These are phyloP conservation scores for Rhytidiadelphus loreus DNA, from an alignment of 225 moss, liverwort and hornwort genomes.

Conservation along the genomic window DNA sequence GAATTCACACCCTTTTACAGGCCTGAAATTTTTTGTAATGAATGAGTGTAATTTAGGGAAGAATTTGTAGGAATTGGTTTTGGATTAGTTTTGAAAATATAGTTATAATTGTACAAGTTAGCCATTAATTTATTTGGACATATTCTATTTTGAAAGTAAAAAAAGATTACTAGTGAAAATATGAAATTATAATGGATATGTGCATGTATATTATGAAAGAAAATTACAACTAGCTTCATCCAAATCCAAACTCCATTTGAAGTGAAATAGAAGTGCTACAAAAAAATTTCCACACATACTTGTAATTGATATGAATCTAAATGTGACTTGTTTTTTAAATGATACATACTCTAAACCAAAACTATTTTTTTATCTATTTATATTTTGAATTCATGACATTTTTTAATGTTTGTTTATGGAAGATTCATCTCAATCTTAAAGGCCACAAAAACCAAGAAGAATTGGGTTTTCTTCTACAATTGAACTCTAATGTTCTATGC, in stretches of 20 bases:
- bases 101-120: neutral
- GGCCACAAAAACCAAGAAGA: neutral
- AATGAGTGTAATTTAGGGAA: neutral
- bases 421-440: too few relatives aligned
- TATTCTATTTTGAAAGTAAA: neutral
- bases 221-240: fast-evolving
- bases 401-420: neutral
- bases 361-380: neutral
- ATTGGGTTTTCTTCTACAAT: neutral
- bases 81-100: neutral
- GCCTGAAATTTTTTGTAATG: too few relatives aligned
- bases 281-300: too few relatives aligned
- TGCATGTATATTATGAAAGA: neutral
- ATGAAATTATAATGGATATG: fast-evolving
- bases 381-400: neutral
- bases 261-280: neutral
- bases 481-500: neutral
- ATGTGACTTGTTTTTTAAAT: neutral
- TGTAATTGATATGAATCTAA: neutral
- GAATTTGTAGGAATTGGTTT: too few relatives aligned
- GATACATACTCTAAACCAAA: neutral
- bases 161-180: neutral
- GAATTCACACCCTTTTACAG: too few relatives aligned
- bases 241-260: fast-evolving
- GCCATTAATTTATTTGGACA: neutral